Percentiles rank a stretch among this genome's conserved stretches.
Evolutionary conservation across 495 filamentous ascomycete species (phyloP).

Genomic region (Tricharina praecox): DNA sequence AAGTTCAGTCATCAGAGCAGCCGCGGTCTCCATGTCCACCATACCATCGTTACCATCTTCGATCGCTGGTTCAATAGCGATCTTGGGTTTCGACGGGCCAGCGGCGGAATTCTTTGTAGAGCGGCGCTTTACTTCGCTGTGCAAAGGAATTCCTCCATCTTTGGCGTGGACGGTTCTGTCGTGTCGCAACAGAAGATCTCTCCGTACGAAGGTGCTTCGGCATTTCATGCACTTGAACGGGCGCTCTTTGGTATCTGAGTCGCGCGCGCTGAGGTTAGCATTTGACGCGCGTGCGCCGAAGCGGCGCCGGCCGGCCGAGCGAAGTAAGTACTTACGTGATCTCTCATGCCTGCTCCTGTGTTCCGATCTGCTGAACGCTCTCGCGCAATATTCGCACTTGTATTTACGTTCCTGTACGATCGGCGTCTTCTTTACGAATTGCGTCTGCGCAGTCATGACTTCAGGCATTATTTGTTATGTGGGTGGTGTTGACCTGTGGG

Average conservation of each 20-base stretch:
- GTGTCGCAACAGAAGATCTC: slow-evolving; percentile 89
- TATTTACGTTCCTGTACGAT: slow-evolving; percentile 84
- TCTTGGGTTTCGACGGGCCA: slow-evolving; percentile 60
- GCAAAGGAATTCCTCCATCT: slow-evolving; percentile 87
- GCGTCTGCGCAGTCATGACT: slow-evolving; percentile 42
- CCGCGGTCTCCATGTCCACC: slow-evolving; percentile 93
- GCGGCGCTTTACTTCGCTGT: slow-evolving; percentile 76
- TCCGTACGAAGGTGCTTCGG: slow-evolving; percentile 92
- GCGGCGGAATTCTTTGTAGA: slow-evolving; percentile 45
- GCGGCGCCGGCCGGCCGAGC: too few relatives aligned
- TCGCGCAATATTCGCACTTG: slow-evolving; percentile 96
- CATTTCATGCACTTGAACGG: slow-evolving; percentile 98
- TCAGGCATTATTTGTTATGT: slow-evolving; percentile 28
- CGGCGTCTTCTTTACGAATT: slow-evolving; percentile 35
- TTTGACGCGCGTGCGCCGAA: too few relatives aligned
- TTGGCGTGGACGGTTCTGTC: slow-evolving; percentile 98
- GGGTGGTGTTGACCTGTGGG: slow-evolving; percentile 26
- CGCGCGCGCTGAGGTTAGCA: not conserved
- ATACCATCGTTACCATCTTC: slow-evolving; percentile 78
- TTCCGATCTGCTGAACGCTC: slow-evolving; percentile 92
- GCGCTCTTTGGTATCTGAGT: slow-evolving; percentile 87
- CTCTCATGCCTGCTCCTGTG: slow-evolving; percentile 93
- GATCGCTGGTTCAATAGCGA: slow-evolving; percentile 71
- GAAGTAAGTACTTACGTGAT: slow-evolving; percentile 80
- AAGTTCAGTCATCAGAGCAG: slow-evolving; percentile 97